phyloP scores from a whole-genome alignment of 495 filamentous ascomycete genomes.

The Aspergillus panamensis region DNA sequence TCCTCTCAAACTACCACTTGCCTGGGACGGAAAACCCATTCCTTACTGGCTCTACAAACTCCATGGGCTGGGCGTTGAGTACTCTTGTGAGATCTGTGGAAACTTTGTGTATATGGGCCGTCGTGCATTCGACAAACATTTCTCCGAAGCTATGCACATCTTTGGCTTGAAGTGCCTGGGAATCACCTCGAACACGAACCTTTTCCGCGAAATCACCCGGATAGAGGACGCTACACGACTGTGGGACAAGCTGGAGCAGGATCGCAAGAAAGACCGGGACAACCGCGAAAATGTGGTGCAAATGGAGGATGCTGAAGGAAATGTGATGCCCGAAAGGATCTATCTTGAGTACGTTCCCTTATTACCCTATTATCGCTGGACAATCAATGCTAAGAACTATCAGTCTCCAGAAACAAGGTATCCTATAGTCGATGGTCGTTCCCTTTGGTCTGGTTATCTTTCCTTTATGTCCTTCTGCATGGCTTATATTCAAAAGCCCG shows the following conservation, averaged over 20 bases:
- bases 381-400: slow-evolving; percentile 23
- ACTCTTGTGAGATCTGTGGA: slow-evolving; percentile 92
- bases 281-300: slow-evolving; percentile 81
- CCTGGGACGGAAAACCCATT: slow-evolving; percentile 98
- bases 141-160: slow-evolving; percentile 87
- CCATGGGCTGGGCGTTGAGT: slow-evolving; percentile 92
- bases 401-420: slow-evolving; percentile 56
- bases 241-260: slow-evolving; percentile 89
- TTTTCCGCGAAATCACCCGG: slow-evolving; percentile 90
- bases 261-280: slow-evolving; percentile 74
- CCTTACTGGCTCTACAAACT: slow-evolving; percentile 98
- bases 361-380: neutral
- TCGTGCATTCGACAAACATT: slow-evolving; percentile 96
- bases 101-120: slow-evolving; percentile 98
- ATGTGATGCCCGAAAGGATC: slow-evolving; percentile 98
- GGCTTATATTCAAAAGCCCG: slow-evolving; percentile 27
- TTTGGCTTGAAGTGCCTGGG: slow-evolving; percentile 91
- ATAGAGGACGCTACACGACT: slow-evolving; percentile 84
- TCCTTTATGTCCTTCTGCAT: slow-evolving; percentile 16
- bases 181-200: slow-evolving; percentile 77
- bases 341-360: slow-evolving; percentile 66
- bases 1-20: slow-evolving; percentile 88
- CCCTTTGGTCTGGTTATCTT: neutral
- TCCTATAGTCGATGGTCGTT: slow-evolving; percentile 28
- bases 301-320: slow-evolving; percentile 97